Conservation (phyloP, 139 green algal genomes). For the Nannochloris sp. region DNA sequence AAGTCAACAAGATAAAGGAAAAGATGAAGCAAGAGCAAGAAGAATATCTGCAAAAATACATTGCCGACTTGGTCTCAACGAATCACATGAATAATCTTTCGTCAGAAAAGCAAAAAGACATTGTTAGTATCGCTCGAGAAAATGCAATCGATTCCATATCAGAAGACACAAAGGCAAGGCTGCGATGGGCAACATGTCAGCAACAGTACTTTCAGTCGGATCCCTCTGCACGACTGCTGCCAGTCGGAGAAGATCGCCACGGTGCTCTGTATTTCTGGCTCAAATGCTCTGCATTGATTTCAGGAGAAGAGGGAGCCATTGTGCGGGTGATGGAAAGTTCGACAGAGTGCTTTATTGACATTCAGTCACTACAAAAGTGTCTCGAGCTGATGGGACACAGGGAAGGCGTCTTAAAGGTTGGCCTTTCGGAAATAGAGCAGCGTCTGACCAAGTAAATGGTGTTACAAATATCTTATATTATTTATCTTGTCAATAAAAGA, state of each 20-base stretch:
- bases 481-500: no score
- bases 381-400: background rate
- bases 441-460: background rate
- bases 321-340: background rate
- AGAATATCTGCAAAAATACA: background rate
- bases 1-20: background rate
- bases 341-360: no score
- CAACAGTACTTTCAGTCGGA: slow-evolving; percentile 8
- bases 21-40: background rate
- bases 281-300: background rate
- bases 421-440: background rate
- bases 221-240: slow-evolving; percentile 1
- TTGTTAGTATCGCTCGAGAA: background rate
- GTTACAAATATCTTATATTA: no score
- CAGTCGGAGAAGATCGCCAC: slow-evolving; percentile 24
- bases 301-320: background rate
- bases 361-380: background rate
- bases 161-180: background rate
- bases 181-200: background rate
- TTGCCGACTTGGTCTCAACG: background rate
- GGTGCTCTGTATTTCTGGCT: slow-evolving; percentile 24
- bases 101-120: background rate
- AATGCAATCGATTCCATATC: background rate
- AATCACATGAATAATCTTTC: background rate
- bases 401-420: background rate